These are phyloP conservation scores for Lactarius vividus DNA, from an alignment of 768 basidiomycete genomes.

Conservation along the genomic window DNA sequence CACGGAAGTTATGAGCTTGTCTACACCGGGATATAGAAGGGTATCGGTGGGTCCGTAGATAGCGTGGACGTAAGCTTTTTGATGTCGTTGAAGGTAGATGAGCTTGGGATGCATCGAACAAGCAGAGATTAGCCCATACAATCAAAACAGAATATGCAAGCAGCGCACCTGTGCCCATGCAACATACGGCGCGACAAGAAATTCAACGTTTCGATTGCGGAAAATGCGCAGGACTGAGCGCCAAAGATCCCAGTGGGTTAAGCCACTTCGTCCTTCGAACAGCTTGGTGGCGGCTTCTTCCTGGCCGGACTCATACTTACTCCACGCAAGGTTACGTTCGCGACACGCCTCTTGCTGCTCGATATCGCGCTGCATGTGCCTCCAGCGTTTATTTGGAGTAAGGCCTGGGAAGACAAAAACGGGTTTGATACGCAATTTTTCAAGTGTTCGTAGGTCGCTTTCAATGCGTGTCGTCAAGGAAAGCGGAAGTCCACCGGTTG, in stretches of 20 bases:
- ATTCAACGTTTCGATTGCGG: slow-evolving; percentile 92
- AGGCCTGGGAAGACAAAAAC: slow-evolving; percentile 98
- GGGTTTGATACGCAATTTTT: slow-evolving; percentile 91
- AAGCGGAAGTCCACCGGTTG: slow-evolving; percentile 92
- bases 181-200: slow-evolving; percentile 92
- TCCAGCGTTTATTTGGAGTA: slow-evolving; percentile 69
- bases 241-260: slow-evolving; percentile 90
- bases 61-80: slow-evolving; percentile 91
- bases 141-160: neutral
- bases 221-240: slow-evolving; percentile 89
- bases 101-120: slow-evolving; percentile 49
- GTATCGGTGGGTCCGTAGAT: slow-evolving; percentile 90
- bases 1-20: slow-evolving; percentile 86
- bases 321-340: slow-evolving; percentile 84
- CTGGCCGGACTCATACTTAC: slow-evolving; percentile 87
- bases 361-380: slow-evolving; percentile 52
- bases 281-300: slow-evolving; percentile 85
- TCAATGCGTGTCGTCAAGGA: slow-evolving; percentile 87
- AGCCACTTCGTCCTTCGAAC: slow-evolving; percentile 71
- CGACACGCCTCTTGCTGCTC: slow-evolving; percentile 61
- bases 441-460: slow-evolving; percentile 84
- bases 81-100: slow-evolving; percentile 91
- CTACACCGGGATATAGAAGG: slow-evolving; percentile 82
- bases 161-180: slow-evolving; percentile 90
- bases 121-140: slow-evolving; percentile 5